Base-by-base conservation (phyloP, 2,329 filamentous ascomycete species). In the Coniochaeta pulveracea region DNA sequence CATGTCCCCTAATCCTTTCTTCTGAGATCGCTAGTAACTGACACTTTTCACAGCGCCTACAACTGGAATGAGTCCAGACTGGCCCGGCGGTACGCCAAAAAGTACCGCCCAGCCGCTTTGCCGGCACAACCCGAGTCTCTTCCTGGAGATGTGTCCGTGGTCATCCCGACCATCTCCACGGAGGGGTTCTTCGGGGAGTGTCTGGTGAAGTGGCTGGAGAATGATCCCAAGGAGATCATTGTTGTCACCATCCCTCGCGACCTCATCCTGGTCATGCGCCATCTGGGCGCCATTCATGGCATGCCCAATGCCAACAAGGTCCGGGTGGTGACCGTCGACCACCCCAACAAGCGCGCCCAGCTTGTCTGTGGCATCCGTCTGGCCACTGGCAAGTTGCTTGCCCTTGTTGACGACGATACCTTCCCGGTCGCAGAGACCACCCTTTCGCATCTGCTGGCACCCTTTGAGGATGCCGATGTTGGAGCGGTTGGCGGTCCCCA, bases 391-490 rank as follows among this genome's bases (percentile, higher is more conserved):
- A 28, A 25, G 3, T 45, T 54, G 4, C 10, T 52, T 2, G 44
- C 44, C 1, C 22, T 51, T 1, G 50, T 47, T 2, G 51, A 53
- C 5, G 51, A 52, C n/a, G 50, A 52, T 21, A 44, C 43, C 15
- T 39, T 39, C 11, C 52, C 46, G 45, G 35, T 27, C 4, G 32
- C 34, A 1, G 2, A 26, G 0, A 17, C 37, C 4, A 39, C 45
- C 1, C 33, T 52, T 2, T 33, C 22, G 1, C 31, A 47, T 14
- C 37, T 52, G 3, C 37, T 52, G 3, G 50, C 47, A 3, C 43
- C 43, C 3, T 51, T 52, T 6, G 37, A 53, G 22, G 6, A 46
- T 3, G 27, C 42, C 3, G 35, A 43, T 1, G 33, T 52, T 5
- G 49, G 43, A 1, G 44, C 47, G 0, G 42, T 44, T 1, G 45